Conservation (phyloP, 2,329 filamentous ascomycete genomes). For the Arthrocladium fulminans region DNA sequence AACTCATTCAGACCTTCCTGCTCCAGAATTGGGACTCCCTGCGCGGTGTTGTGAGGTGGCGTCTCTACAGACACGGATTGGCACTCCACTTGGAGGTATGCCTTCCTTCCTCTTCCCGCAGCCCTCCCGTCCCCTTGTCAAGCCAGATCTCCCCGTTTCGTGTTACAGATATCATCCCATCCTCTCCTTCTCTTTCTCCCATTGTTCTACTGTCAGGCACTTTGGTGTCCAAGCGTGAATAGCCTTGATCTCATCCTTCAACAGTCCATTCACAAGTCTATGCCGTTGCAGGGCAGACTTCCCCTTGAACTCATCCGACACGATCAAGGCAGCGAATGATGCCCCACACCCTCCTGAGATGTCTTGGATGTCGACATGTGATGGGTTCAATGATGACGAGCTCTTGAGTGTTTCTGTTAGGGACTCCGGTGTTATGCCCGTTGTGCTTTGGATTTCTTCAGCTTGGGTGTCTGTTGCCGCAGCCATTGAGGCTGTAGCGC, state of each 20-base stretch:
- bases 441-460: constrained; percentile 37
- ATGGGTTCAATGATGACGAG: constrained; percentile 57
- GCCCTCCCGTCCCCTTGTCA: too few relatives aligned
- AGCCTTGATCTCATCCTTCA: constrained; percentile 78
- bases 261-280: constrained; percentile 70
- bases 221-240: constrained; percentile 95
- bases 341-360: constrained; percentile 73
- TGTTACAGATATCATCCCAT: neutral
- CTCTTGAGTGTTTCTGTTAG: constrained; percentile 58
- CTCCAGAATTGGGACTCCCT: too few relatives aligned
- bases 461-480: constrained; percentile 22
- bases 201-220: constrained; percentile 86
- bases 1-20: too few relatives aligned
- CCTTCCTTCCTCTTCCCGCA: too few relatives aligned
- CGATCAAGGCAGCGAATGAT: constrained; percentile 61
- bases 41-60: too few relatives aligned
- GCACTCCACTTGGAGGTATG: too few relatives aligned
- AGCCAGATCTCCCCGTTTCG: too few relatives aligned
- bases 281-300: constrained; percentile 75
- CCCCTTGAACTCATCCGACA: constrained; percentile 60
- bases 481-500: constrained; percentile 28
- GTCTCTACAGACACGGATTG: too few relatives aligned
- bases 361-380: constrained; percentile 80
- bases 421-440: constrained; percentile 62
- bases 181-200: constrained; percentile 57